Base-by-base conservation (phyloP, 148 eudicot genomes). In the Bassia scoparia region DNA sequence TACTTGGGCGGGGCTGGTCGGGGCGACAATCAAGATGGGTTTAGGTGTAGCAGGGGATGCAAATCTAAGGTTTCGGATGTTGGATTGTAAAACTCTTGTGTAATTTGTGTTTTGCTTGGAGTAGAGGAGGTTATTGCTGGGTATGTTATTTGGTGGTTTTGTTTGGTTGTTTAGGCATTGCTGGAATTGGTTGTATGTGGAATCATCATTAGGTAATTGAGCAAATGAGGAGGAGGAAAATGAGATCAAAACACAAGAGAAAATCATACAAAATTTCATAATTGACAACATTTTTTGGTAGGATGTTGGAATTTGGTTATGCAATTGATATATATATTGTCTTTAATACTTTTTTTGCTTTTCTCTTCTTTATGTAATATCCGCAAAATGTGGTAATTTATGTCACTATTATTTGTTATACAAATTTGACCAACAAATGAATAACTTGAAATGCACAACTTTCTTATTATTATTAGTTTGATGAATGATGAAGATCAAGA, bases 131-230 rank as follows among this genome's bases (percentile, higher is more conserved):
- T 37, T 37, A 7, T 7, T 78, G 18, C 41, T 43, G 23, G 80
- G 20, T 1, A 71, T 53, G 33, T 64, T 64, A 4, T 29, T 14
- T 27, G 70, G 12, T 18, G 71, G 9, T 24, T 14, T 35, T 78
- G 68, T 33, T 37, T 72, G 60, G 6, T 7, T 48, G 31, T 60
- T 48, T 17, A 78, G 49, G 33, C 81, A 78, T 59, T 78, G 72
- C 16, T 33, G 61, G 18, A 72, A 78, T 20, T 60, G 48, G 7
- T 26, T 59, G 77, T 67, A 67, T 1, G 54, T 53, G n/a, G 44
- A 20, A 63, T n/a, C 61, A n/a, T n/a, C n/a, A n/a, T n/a, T n/a
- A 10, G 56, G 30, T 2, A 55, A 71, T 52, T 21, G 65, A 7
- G 67, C 46, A 9, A 9, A 20, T 23, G 71, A 15, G 31, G 64